phyloP scores from a whole-genome alignment of 1,284 basidiomycete genomes.

The Ustilago cynodontis region DNA sequence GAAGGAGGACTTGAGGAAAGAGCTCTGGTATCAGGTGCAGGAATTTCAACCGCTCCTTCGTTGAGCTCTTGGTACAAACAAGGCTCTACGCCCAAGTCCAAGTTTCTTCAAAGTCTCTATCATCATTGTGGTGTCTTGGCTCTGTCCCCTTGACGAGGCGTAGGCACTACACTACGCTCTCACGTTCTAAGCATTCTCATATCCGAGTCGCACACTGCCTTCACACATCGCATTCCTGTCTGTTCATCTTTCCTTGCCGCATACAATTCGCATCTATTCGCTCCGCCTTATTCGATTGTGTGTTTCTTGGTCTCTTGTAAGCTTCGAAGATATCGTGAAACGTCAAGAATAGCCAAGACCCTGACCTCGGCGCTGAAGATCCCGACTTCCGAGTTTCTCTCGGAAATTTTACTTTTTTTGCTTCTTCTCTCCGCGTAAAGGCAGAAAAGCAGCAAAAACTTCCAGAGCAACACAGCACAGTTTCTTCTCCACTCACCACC shows the following conservation, averaged over 20 bases:
- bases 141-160: conserved; percentile 10
- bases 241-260: not conserved
- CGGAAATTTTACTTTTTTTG: conserved; percentile 16
- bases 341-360: conserved; percentile 2
- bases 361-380: too few relatives aligned
- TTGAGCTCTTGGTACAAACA: not conserved
- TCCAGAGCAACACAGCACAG: conserved; percentile 11
- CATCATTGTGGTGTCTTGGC: not conserved
- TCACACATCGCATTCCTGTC: not conserved
- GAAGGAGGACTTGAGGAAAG: conserved; percentile 59
- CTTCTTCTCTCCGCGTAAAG: conserved; percentile 3
- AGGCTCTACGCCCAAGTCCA: too few relatives aligned
- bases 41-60: conserved; percentile 54
- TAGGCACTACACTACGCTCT: not conserved
- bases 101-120: not conserved
- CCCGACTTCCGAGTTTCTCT: conserved; percentile 21
- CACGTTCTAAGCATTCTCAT: not conserved
- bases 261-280: not conserved
- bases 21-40: conserved; percentile 63
- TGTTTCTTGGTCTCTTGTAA: too few relatives aligned
- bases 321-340: too few relatives aligned
- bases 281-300: not conserved
- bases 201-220: not conserved
- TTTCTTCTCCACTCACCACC: conserved; percentile 3
- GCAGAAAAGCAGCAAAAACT: conserved; percentile 19